phyloP scores from a whole-genome alignment of 192 early-diverging fungal species.

The Anaeromyces robustus region DNA sequence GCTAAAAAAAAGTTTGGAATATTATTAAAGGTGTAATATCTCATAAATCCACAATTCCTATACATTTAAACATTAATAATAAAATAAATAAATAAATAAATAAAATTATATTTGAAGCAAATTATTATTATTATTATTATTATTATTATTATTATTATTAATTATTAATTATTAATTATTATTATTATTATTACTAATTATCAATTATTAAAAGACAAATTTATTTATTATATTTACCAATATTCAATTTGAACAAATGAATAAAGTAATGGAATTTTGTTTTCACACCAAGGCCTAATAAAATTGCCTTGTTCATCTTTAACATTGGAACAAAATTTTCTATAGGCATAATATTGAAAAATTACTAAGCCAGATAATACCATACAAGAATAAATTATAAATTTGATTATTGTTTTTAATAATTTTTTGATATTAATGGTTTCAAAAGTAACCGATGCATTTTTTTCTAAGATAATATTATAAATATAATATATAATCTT shows the following conservation, averaged over 20 bases:
- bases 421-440: constrained; percentile 5
- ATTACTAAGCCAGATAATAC: constrained; percentile 31
- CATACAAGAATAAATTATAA: constrained; percentile 12
- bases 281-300: constrained; percentile 51
- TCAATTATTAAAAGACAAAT: background rate
- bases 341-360: constrained; percentile 48
- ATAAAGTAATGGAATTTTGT: constrained; percentile 47
- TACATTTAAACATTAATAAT: too few relatives aligned
- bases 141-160: background rate
- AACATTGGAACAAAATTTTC: constrained; percentile 36
- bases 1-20: constrained; percentile 85
- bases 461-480: constrained; percentile 13
- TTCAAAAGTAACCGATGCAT: constrained; percentile 3
- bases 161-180: too few relatives aligned
- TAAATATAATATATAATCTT: constrained; percentile 8
- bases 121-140: background rate
- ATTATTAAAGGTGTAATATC: constrained; percentile 65
- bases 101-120: background rate
- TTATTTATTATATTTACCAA: constrained; percentile 38
- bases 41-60: constrained; percentile 73
- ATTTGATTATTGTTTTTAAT: background rate
- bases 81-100: background rate
- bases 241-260: constrained; percentile 71
- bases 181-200: background rate
- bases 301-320: background rate